A percentile compares a stretch with the other conserved stretches of the same genome.
Conservation (phyloP, 2,329 filamentous ascomycete species). For the Colletotrichum zoysiae region DNA sequence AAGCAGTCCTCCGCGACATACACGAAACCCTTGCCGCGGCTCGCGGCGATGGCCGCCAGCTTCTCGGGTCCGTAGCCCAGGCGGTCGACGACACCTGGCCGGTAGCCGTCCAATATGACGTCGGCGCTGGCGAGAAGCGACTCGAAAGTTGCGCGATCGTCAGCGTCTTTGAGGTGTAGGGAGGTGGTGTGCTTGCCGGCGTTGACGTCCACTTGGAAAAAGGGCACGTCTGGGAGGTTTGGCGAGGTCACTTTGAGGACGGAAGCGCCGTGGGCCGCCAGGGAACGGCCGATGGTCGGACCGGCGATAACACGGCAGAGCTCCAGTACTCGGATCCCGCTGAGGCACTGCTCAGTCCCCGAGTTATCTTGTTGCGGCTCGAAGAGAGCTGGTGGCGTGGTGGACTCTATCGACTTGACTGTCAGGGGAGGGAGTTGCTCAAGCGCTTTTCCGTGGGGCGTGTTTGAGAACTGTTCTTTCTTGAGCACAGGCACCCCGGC, state of each 20-base stretch:
- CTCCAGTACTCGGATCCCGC: constrained; percentile 75
- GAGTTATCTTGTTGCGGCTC: background rate
- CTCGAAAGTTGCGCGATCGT: constrained; percentile 65
- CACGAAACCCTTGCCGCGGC: constrained; percentile 68
- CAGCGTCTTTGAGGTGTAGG: constrained; percentile 65
- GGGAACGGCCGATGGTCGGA: constrained; percentile 72
- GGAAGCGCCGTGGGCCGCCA: constrained; percentile 77
- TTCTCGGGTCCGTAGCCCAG: constrained; percentile 68
- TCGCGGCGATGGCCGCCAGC: constrained; percentile 61
- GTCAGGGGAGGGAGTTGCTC: constrained; percentile 53
- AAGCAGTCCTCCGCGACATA: constrained; percentile 76
- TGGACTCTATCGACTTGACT: constrained; percentile 58
- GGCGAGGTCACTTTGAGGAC: constrained; percentile 75
- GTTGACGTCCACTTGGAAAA: constrained; percentile 75
- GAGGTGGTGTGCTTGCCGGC: constrained; percentile 72
- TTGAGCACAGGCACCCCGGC: constrained; percentile 68
- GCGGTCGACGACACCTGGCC: constrained; percentile 68
- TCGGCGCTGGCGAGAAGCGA: constrained; percentile 68
- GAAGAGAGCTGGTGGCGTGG: constrained; percentile 58
- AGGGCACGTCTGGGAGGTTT: constrained; percentile 71
- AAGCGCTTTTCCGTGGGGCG: constrained; percentile 59
- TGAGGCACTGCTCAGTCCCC: constrained; percentile 53
- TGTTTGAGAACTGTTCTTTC: constrained; percentile 65
- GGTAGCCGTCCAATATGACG: constrained; percentile 73
- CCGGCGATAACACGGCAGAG: constrained; percentile 77